Conservation (phyloP, 805 yeast genomes). For the Metschnikowia borealis region DNA sequence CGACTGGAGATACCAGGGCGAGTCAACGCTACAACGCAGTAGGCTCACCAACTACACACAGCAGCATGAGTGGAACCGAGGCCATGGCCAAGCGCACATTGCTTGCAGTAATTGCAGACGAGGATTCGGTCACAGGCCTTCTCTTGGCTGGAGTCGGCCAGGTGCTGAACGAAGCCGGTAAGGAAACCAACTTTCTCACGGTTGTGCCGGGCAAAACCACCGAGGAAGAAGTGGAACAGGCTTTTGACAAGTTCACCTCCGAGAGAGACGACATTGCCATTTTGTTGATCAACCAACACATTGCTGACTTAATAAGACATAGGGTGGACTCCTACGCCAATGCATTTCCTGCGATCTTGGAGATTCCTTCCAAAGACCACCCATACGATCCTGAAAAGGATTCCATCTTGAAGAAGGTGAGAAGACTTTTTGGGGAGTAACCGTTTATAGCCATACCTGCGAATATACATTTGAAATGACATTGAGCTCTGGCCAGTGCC, state of each 20-base stretch:
- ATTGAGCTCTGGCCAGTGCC: neutral
- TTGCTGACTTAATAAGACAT: conserved; percentile 85
- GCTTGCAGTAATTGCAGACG: conserved; percentile 95
- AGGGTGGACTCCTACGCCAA: conserved; percentile 78
- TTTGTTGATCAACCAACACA: conserved; percentile 85
- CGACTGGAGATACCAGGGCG: conserved; percentile 1
- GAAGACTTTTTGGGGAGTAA: conserved; percentile 91
- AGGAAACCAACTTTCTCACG: conserved; percentile 77
- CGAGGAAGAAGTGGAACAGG: conserved; percentile 67
- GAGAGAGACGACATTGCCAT: conserved; percentile 88
- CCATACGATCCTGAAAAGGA: conserved; percentile 99
- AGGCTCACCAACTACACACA: neutral
- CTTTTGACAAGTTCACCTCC: conserved; percentile 70
- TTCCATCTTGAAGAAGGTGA: conserved; percentile 87
- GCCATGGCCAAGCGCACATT: conserved; percentile 67
- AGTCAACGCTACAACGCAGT: neutral
- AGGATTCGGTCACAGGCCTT: conserved; percentile 95
- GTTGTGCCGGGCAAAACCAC: conserved; percentile 73
- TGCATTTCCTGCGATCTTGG: conserved; percentile 95
- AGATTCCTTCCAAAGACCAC: conserved; percentile 97
- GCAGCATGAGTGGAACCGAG: conserved; percentile 27
- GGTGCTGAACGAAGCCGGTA: conserved; percentile 55
- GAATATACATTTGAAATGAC: neutral
- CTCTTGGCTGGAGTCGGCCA: conserved; percentile 95
- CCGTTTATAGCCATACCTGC: neutral